A percentile compares a stretch with the other conserved stretches of the same genome.
These are phyloP conservation scores for Apophysomyces sp. DNA, from an alignment of 371 early-diverging fungal genomes.

Conservation along the genomic window DNA sequence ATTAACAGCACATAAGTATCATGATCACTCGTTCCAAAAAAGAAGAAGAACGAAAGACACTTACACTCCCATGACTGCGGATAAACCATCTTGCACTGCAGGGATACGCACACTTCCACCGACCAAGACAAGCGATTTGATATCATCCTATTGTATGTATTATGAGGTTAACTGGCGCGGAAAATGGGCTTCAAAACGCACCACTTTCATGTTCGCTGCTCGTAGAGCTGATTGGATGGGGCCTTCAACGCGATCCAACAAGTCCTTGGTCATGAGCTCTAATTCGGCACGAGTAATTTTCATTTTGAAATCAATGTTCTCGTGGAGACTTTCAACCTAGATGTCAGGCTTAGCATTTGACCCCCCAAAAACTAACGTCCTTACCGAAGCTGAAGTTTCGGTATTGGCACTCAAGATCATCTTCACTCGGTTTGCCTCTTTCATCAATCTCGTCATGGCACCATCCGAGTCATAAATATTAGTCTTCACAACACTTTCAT, in stretches of 20 bases:
- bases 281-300: constrained; percentile 79
- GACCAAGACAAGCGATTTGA: constrained; percentile 88
- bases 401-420: constrained; percentile 93
- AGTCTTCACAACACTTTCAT: constrained; percentile 35
- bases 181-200: too few relatives aligned
- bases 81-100: constrained; percentile 70
- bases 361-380: constrained; percentile 4
- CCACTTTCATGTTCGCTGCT: constrained; percentile 68
- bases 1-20: neutral
- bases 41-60: constrained; percentile 6
- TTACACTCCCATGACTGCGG: constrained; percentile 74
- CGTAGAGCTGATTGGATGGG: constrained; percentile 75
- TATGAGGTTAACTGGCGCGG: too few relatives aligned
- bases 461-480: constrained; percentile 59
- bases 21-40: too few relatives aligned
- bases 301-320: constrained; percentile 82
- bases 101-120: constrained; percentile 95
- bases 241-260: constrained; percentile 67
- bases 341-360: neutral
- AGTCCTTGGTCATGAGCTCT: constrained; percentile 65
- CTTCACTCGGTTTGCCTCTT: constrained; percentile 94
- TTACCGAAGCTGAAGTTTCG: constrained; percentile 80
- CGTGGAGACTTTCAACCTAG: constrained; percentile 83
- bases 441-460: constrained; percentile 86
- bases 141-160: too few relatives aligned